These are phyloP conservation scores for Ophiosphaerella korrae DNA, from an alignment of 2,329 filamentous ascomycete species.

Conservation along the genomic window DNA sequence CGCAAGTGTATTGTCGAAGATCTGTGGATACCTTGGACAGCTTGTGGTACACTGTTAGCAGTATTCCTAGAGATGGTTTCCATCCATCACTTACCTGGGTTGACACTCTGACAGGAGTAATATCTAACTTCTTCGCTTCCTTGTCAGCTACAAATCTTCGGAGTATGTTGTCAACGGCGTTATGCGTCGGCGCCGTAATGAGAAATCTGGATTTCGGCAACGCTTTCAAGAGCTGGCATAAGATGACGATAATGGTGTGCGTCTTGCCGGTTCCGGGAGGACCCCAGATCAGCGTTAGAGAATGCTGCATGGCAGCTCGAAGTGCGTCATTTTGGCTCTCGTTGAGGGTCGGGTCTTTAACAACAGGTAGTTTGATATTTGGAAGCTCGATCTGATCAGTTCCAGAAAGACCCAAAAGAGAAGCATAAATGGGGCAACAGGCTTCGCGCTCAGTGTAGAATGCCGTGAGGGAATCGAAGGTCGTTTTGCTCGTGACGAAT, in stretches of 20 bases:
- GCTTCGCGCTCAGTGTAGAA: constrained; percentile 38
- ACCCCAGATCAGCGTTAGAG: constrained; percentile 52
- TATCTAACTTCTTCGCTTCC: constrained; percentile 8
- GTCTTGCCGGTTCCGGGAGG: constrained; percentile 56
- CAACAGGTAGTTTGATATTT: constrained; percentile 16
- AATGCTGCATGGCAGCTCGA: constrained; percentile 31
- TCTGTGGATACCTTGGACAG: constrained; percentile 27
- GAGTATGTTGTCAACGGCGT: constrained; percentile 54
- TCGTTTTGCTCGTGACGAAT: constrained; percentile 50
- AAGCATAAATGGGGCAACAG: constrained; percentile 41
- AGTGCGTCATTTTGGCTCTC: constrained; percentile 46
- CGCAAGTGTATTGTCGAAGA: constrained; percentile 26
- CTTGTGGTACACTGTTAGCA: constrained; percentile 5
- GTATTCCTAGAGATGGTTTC: background rate
- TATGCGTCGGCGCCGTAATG: constrained; percentile 53
- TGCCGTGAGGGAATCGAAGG: constrained; percentile 45
- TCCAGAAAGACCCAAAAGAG: constrained; percentile 18
- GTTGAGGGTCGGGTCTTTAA: constrained; percentile 31
- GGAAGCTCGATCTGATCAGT: constrained; percentile 12
- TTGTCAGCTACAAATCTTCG: constrained; percentile 20
- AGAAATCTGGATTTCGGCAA: constrained; percentile 36
- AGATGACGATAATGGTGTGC: constrained; percentile 49
- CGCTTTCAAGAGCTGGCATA: constrained; percentile 38
- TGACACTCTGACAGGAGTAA: constrained; percentile 22
- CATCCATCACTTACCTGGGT: constrained; percentile 19